Conservation (phyloP, 257 asterid species). For the Solanum megistacrolobum region DNA sequence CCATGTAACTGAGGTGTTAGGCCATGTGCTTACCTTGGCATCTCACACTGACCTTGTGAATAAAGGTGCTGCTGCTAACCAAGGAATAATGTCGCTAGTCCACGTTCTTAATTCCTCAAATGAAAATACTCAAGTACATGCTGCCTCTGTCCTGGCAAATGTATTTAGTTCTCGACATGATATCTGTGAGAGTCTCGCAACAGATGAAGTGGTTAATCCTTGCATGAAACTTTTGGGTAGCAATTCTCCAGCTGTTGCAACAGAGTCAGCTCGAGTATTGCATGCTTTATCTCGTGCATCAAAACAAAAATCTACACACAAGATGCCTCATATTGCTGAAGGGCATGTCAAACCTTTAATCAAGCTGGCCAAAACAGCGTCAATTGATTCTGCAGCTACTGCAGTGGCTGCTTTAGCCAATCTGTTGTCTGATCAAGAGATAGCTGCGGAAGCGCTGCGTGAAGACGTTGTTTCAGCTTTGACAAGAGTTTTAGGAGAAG, state of each 20-base stretch:
- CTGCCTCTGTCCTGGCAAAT: conserved; percentile 67
- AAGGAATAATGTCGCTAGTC: conserved; percentile 66
- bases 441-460: conserved; percentile 70
- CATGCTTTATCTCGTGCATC: conserved; percentile 57
- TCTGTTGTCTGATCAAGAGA: conserved; percentile 49
- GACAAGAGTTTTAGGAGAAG: conserved; percentile 63
- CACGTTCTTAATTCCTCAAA: conserved; percentile 66
- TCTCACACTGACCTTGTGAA: conserved; percentile 53
- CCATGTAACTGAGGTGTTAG: conserved; percentile 55
- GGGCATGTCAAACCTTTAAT: conserved; percentile 60
- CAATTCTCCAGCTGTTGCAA: conserved; percentile 49
- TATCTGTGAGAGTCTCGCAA: conserved; percentile 57
- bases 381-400: conserved; percentile 66
- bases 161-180: conserved; percentile 50
- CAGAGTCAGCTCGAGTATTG: conserved; percentile 63
- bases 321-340: conserved; percentile 52
- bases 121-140: conserved; percentile 53
- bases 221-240: conserved; percentile 59
- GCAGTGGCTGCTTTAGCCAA: conserved; percentile 75
- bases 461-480: conserved; percentile 79
- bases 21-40: conserved; percentile 73
- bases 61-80: conserved; percentile 51
- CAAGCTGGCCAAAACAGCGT: conserved; percentile 61
- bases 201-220: conserved; percentile 58
- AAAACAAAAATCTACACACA: conserved; percentile 24